Evolutionary conservation across 2,329 filamentous ascomycete species (phyloP).

Genomic region (Neofusicoccum laricinum): DNA sequence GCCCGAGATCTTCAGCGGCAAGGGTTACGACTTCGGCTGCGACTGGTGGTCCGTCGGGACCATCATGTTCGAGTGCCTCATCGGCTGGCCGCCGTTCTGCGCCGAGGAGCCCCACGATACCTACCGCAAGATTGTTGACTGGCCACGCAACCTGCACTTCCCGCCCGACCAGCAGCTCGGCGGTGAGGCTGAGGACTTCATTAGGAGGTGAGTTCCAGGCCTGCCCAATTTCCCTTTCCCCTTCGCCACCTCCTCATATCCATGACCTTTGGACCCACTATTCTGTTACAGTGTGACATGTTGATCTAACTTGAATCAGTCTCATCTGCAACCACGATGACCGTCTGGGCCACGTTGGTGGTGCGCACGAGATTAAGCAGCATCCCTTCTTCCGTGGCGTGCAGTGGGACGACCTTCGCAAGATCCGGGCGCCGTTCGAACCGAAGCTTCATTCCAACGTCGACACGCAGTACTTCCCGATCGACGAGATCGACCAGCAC

Average conservation of each 20-base stretch:
- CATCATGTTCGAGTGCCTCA: slow-evolving; percentile 99
- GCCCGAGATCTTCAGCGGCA: slow-evolving; percentile 94
- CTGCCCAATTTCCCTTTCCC: slow-evolving; percentile 16
- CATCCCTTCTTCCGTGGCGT: slow-evolving; percentile 97
- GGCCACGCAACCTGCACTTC: slow-evolving; percentile 93
- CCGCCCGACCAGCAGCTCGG: slow-evolving; percentile 91
- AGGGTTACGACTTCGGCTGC: slow-evolving; percentile 94
- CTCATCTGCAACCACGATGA: slow-evolving; percentile 93
- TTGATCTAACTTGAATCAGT: slow-evolving; percentile 46
- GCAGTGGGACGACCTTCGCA: slow-evolving; percentile 87
- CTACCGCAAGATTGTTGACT: slow-evolving; percentile 99
- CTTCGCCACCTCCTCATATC: background rate
- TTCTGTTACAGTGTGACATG: background rate
- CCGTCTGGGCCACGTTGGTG: slow-evolving; percentile 77
- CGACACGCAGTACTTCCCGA: slow-evolving; percentile 98
- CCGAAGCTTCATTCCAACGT: slow-evolving; percentile 89
- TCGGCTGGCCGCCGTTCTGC: slow-evolving; percentile 98
- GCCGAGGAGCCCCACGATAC: slow-evolving; percentile 97
- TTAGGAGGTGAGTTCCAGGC: slow-evolving; percentile 66
- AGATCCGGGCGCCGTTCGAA: slow-evolving; percentile 93
- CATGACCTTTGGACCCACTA: background rate
- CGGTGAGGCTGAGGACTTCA: slow-evolving; percentile 84
- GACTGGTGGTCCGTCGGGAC: slow-evolving; percentile 99
- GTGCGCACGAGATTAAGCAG: slow-evolving; percentile 86
- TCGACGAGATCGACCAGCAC: slow-evolving; percentile 95